Percentiles rank a stretch among this genome's conserved stretches.
Evolutionary conservation across 2,329 filamentous ascomycete species (phyloP).

Genomic region (Monosporascus cannonballus): DNA sequence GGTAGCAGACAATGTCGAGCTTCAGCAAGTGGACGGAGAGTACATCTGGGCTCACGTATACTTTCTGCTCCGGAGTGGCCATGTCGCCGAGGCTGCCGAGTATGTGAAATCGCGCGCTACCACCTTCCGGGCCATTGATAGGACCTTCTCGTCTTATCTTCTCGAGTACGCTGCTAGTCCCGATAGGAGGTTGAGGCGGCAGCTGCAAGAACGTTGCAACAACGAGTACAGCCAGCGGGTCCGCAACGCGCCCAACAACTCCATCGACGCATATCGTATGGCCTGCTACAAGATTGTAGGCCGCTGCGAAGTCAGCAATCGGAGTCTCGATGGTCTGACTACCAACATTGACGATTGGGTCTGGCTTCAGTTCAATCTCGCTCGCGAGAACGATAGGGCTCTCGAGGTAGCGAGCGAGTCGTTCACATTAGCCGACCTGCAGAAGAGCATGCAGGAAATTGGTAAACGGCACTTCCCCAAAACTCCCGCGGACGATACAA

Average conservation of each 20-base stretch:
- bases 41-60: conserved; percentile 93
- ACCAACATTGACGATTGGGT: conserved; percentile 65
- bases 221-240: conserved; percentile 83
- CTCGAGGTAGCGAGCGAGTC: conserved; percentile 61
- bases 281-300: conserved; percentile 98
- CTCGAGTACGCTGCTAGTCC: conserved; percentile 72
- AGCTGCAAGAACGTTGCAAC: conserved; percentile 80
- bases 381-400: conserved; percentile 57
- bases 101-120: conserved; percentile 77
- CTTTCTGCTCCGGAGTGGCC: conserved; percentile 80
- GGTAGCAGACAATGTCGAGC: conserved; percentile 70
- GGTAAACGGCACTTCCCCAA: conserved; percentile 87
- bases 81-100: conserved; percentile 74
- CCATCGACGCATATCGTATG: conserved; percentile 90
- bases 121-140: conserved; percentile 84
- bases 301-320: conserved; percentile 61
- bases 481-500: conserved; percentile 64
- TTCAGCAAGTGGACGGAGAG: conserved; percentile 75
- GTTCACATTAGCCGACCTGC: conserved; percentile 62
- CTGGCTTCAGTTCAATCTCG: conserved; percentile 66
- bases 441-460: conserved; percentile 78
- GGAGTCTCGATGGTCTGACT: conserved; percentile 56
- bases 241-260: conserved; percentile 77
- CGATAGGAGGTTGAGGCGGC: conserved; percentile 70
- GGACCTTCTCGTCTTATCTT: conserved; percentile 84